Conservation (phyloP, 1,284 basidiomycete genomes). For the Cystobasidiaceae sp. region DNA sequence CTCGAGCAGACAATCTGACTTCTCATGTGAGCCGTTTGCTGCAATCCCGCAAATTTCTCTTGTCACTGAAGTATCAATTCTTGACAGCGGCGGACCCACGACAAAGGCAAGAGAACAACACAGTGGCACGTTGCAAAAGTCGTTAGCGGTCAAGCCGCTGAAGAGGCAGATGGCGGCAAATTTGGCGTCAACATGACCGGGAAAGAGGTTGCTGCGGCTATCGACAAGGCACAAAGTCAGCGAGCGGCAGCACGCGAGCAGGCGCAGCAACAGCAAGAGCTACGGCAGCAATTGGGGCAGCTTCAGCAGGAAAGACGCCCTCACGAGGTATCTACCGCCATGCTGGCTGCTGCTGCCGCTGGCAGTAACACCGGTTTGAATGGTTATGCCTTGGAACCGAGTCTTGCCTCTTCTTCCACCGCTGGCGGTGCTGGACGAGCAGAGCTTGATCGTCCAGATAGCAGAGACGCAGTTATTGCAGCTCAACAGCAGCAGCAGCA, state of each 20-base stretch:
- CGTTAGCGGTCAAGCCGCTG: conserved; percentile 4
- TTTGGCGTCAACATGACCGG: too few species aligned
- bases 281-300: too few species aligned
- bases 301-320: too few species aligned
- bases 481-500: too few species aligned
- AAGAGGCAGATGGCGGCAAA: neutral
- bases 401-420: neutral
- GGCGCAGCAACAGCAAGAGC: too few species aligned
- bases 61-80: neutral
- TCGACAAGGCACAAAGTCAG: too few species aligned
- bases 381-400: neutral
- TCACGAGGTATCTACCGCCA: too few species aligned
- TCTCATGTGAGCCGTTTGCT: conserved; percentile 16
- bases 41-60: neutral
- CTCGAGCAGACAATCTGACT: conserved; percentile 24
- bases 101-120: conserved; percentile 26
- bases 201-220: too few species aligned
- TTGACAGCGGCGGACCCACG: conserved; percentile 22
- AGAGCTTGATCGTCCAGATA: too few species aligned
- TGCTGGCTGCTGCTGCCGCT: neutral
- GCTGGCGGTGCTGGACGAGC: neutral
- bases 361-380: neutral
- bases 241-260: too few species aligned
- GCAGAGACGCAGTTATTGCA: too few species aligned
- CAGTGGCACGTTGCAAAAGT: conserved; percentile 31